Base-by-base conservation (phyloP, 2,329 filamentous ascomycete genomes). In the Cladosporium austrohemisphaericum region DNA sequence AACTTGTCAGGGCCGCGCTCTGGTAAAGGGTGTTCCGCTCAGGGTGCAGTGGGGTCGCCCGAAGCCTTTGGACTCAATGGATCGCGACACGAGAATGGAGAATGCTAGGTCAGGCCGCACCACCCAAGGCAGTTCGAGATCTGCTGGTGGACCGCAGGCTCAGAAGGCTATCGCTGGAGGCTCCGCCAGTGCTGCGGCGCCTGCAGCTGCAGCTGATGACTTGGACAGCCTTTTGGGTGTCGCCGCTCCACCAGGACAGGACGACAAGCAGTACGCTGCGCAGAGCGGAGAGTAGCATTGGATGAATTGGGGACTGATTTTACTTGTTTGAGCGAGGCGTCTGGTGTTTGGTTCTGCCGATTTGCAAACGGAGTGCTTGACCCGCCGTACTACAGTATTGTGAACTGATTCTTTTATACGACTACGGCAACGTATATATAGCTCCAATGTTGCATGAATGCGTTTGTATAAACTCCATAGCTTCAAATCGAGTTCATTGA, bases 31-130 rank as follows among this genome's bases (percentile, higher is more conserved):
- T 3, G 96, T 92, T 60, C 93, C 93, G 0, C 70, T 98, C 53
- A 78, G 92, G 25, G 83, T 98, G 14, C 84, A 90, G 55, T 98
- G 93, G 93, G 92, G 91, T 13, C 85, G 87, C 65, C 92, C 94
- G 13, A 93, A 90, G 72, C 86, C 92, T 1, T 77, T 98, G 49
- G 93, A 95, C 50, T 94, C 82, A 19, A 86, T 97, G 83, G 88
- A 95, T 55, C 85, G 85, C 54, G 90, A 96, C 48, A 81, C 95
- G 66, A 80, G 92, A 35, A 77, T 85, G 57, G 80, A 86, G 62
- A 89, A 95, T 74, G 83, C 91, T 18, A 80, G 84, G 28, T 89
- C 94, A 61, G 92, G 86, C 51, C 32, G 59, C 46, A 14, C 44
- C 11, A 23, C 44, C 5, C 44, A 38, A 9, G 44, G 44, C 10